Percentiles rank a stretch among this genome's conserved stretches.
Conservation (phyloP, 495 filamentous ascomycete species). For the Aspergillus avenaceus region DNA sequence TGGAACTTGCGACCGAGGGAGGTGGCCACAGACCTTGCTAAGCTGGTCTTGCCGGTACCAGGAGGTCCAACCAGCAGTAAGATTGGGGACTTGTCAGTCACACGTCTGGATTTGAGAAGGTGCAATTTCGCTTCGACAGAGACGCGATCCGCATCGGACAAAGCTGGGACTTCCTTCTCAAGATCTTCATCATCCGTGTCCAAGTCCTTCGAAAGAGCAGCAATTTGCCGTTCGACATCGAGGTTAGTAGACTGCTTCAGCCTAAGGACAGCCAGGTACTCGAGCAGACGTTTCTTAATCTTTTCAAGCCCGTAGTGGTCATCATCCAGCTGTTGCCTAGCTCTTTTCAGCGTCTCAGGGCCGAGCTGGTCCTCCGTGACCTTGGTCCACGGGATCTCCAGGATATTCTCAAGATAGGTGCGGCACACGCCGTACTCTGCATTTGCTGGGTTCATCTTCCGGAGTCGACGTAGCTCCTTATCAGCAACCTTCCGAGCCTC, state of each 20-base stretch:
- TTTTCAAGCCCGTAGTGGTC: conserved; percentile 97
- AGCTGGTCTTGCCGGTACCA: conserved; percentile 92
- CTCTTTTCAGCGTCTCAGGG: conserved; percentile 69
- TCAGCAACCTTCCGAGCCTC: conserved; percentile 84
- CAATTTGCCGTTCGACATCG: conserved; percentile 72
- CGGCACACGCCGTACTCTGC: conserved; percentile 91
- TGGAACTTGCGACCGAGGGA: conserved; percentile 95
- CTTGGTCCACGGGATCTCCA: conserved; percentile 91
- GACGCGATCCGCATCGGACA: conserved; percentile 39
- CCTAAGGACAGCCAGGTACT: conserved; percentile 92
- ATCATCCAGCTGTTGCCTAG: conserved; percentile 86
- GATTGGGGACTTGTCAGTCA: conserved; percentile 94
- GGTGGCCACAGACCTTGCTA: conserved; percentile 89
- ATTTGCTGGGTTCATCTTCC: conserved; percentile 91
- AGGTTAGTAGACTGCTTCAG: conserved; percentile 87
- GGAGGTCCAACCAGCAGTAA: conserved; percentile 91
- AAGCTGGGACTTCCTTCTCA: conserved; percentile 30
- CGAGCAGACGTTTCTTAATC: conserved; percentile 93
- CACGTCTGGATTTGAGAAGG: conserved; percentile 65
- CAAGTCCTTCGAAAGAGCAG: conserved; percentile 57
- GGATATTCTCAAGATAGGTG: conserved; percentile 91
- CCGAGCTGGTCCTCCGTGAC: conserved; percentile 84
- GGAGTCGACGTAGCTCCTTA: conserved; percentile 80
- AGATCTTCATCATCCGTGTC: conserved; percentile 42
- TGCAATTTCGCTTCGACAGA: conserved; percentile 58